Conservation (phyloP, 495 filamentous ascomycete species). For the Rhizodiscina lignyota region DNA sequence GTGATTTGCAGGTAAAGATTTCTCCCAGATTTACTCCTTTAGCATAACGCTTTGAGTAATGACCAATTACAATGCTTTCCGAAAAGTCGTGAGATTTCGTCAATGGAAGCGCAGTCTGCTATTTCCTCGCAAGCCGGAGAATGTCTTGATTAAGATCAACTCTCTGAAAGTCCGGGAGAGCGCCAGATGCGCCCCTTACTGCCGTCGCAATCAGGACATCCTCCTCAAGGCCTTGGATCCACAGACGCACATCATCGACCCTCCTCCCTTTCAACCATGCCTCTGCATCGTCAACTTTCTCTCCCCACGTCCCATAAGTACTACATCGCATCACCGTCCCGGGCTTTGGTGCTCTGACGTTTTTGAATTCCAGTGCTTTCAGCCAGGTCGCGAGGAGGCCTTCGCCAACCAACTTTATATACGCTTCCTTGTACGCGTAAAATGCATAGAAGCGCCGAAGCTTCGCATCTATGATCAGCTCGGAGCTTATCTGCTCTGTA, state of each 20-base stretch:
- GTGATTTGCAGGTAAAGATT: too few species aligned
- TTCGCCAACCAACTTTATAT: conserved; percentile 86
- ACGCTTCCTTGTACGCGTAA: conserved; percentile 83
- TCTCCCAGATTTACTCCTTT: too few species aligned
- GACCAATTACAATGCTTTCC: too few species aligned
- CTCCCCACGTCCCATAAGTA: conserved; percentile 29
- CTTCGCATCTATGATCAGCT: conserved; percentile 33
- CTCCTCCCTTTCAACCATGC: conserved; percentile 31
- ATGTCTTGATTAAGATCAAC: conserved; percentile 17
- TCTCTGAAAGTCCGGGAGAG: conserved; percentile 11
- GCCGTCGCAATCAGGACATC: conserved; percentile 48
- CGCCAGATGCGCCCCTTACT: conserved; percentile 13
- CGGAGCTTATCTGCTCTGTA: conserved; percentile 16
- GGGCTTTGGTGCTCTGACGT: conserved; percentile 39
- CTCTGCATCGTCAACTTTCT: conserved; percentile 31
- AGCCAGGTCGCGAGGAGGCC: conserved; percentile 72
- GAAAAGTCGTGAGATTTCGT: too few species aligned
- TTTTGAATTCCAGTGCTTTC: conserved; percentile 45
- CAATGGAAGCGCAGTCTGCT: too few species aligned
- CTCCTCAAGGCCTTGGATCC: conserved; percentile 41
- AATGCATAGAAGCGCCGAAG: conserved; percentile 71
- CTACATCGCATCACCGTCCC: conserved; percentile 17
- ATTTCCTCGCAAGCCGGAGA: too few species aligned
- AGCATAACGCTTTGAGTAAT: too few species aligned
- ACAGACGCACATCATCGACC: conserved; percentile 38